phyloP scores from a whole-genome alignment of 768 basidiomycete genomes.

The Harrya chromipes region DNA sequence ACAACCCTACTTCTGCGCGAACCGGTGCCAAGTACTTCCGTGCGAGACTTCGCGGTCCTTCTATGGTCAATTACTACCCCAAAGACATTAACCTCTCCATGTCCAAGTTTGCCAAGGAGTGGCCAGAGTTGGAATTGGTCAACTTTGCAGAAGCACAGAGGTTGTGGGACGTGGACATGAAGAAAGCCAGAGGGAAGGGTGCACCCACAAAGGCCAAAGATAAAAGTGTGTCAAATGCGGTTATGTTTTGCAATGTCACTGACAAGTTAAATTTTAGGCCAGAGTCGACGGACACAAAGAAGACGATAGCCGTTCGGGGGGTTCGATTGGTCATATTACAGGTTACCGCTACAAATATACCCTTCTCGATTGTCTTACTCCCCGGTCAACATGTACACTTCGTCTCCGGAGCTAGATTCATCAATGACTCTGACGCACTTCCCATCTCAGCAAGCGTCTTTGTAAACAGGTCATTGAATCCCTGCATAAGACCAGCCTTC shows the following conservation, averaged over 20 bases:
- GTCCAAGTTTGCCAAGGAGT: conserved; percentile 45
- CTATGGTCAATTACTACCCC: conserved; percentile 85
- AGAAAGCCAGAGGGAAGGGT: conserved; percentile 77
- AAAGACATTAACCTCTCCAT: conserved; percentile 54
- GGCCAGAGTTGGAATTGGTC: conserved; percentile 57
- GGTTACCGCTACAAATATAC: not conserved
- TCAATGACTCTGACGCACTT: conserved; percentile 34
- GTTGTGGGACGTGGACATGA: conserved; percentile 62
- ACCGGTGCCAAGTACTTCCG: conserved; percentile 93
- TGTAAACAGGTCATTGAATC: conserved; percentile 62
- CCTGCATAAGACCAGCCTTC: conserved; percentile 53
- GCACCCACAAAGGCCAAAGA: conserved; percentile 77
- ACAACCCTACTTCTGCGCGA: conserved; percentile 77
- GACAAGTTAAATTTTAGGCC: conserved; percentile 33
- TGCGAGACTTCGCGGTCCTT: conserved; percentile 75
- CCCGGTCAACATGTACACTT: conserved; percentile 19
- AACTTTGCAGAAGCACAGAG: conserved; percentile 68
- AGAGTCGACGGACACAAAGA: conserved; percentile 50
- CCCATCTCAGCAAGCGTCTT: conserved; percentile 61
- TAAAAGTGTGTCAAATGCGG: conserved; percentile 45
- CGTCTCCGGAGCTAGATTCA: conserved; percentile 17
- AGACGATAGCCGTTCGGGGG: conserved; percentile 31
- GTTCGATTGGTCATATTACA: conserved; percentile 1
- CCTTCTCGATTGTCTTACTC: not conserved
- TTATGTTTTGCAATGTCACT: not conserved